These are phyloP conservation scores for Setomelanomma holmii DNA, from an alignment of 2,329 filamentous ascomycete species.

Conservation along the genomic window DNA sequence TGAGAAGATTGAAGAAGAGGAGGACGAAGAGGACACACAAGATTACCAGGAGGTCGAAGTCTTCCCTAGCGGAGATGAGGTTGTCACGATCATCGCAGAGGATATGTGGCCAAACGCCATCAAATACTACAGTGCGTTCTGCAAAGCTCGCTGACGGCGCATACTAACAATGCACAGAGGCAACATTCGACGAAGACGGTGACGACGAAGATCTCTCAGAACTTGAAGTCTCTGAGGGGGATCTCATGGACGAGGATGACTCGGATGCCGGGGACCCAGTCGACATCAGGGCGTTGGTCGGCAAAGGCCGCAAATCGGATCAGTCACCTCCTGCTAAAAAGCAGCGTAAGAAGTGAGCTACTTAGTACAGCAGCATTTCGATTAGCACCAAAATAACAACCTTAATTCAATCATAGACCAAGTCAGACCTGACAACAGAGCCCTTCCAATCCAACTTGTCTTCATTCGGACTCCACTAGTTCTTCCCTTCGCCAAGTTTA, in stretches of 20 bases:
- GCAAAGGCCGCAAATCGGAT: conserved; percentile 54
- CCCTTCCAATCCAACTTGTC: background rate
- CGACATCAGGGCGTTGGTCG: conserved; percentile 56
- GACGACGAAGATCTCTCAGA: conserved; percentile 67
- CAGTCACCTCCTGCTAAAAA: conserved; percentile 47
- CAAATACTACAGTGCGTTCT: conserved; percentile 83
- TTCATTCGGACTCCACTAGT: background rate
- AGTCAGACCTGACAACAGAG: too few species aligned
- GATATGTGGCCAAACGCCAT: conserved; percentile 89
- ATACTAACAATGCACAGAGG: conserved; percentile 49
- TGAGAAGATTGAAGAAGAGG: conserved; percentile 47
- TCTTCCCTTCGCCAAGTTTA: background rate
- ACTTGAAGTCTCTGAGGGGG: conserved; percentile 63
- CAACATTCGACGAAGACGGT: conserved; percentile 64
- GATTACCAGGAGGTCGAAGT: conserved; percentile 78
- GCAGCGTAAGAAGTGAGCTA: conserved; percentile 48
- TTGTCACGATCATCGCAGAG: conserved; percentile 81
- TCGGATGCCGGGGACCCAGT: conserved; percentile 62
- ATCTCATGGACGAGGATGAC: conserved; percentile 62
- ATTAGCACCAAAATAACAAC: too few species aligned
- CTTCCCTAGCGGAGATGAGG: conserved; percentile 84
- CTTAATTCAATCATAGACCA: too few species aligned
- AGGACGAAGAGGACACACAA: conserved; percentile 64
- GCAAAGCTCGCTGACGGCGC: background rate
- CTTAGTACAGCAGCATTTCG: too few species aligned